phyloP scores from a whole-genome alignment of 257 asterid genomes.

The Rauvolfia tetraphylla region DNA sequence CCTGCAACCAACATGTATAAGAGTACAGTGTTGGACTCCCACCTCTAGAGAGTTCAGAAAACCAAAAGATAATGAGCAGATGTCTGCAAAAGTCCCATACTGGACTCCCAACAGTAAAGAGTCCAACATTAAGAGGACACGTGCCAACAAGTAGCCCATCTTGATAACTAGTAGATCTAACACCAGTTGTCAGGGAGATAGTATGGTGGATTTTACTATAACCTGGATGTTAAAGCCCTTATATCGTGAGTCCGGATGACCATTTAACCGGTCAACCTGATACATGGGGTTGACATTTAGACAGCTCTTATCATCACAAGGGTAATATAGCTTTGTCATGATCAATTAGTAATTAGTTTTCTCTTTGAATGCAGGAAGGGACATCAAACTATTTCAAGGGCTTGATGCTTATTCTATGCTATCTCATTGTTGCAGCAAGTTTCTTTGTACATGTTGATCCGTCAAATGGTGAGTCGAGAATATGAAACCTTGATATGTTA shows the following conservation, averaged over 20 bases:
- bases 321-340: neutral
- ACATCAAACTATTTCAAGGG: constrained; percentile 57
- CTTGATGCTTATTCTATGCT: constrained; percentile 54
- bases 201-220: neutral
- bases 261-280: neutral
- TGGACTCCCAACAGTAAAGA: too few species aligned
- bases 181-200: neutral
- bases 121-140: neutral
- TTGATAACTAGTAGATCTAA: neutral
- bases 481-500: neutral
- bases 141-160: neutral
- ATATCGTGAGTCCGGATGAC: too few species aligned
- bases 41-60: neutral
- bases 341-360: neutral
- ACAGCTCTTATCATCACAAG: neutral
- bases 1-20: neutral
- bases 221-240: neutral
- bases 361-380: constrained; percentile 43
- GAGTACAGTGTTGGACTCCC: neutral
- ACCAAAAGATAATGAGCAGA: neutral
- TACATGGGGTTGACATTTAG: neutral
- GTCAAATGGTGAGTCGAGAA: constrained; percentile 46
- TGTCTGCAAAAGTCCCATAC: neutral
- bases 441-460: constrained; percentile 46
- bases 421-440: constrained; percentile 62